phyloP scores from a whole-genome alignment of 441 rosid genomes.

The Bocquillonia castaneifolia region DNA sequence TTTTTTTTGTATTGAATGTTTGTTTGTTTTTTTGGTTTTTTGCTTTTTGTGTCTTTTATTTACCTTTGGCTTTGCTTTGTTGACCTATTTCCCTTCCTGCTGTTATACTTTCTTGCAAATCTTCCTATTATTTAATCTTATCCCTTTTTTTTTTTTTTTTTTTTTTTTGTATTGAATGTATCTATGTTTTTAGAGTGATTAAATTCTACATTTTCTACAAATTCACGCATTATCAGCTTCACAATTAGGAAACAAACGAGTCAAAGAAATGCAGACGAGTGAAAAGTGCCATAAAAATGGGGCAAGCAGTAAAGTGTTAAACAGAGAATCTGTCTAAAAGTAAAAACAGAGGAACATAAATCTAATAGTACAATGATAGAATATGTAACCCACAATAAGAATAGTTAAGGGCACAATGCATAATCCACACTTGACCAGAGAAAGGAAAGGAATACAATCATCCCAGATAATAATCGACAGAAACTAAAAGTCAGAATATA shows the following conservation, averaged over 20 bases:
- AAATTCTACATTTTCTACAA: constrained; percentile 1
- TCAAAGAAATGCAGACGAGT: neutral
- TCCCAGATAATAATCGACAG: neutral
- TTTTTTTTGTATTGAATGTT: too few species aligned
- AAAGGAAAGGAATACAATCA: neutral
- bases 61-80: too few species aligned
- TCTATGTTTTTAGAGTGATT: constrained; percentile 14
- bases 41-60: too few species aligned
- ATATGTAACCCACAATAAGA: neutral
- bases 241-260: neutral
- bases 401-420: too few species aligned
- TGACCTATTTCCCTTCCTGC: too few species aligned
- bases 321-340: neutral
- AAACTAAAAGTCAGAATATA: neutral
- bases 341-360: neutral
- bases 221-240: neutral
- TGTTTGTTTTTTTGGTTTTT: too few species aligned
- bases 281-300: too few species aligned
- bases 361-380: neutral
- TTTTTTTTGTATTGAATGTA: constrained; percentile 8
- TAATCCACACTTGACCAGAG: too few species aligned
- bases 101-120: too few species aligned
- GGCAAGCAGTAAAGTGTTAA: too few species aligned
- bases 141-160: neutral
- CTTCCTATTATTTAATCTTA: too few species aligned